phyloP scores from a whole-genome alignment of 352 stramenopile species.

The Plasmopara halstedii region DNA sequence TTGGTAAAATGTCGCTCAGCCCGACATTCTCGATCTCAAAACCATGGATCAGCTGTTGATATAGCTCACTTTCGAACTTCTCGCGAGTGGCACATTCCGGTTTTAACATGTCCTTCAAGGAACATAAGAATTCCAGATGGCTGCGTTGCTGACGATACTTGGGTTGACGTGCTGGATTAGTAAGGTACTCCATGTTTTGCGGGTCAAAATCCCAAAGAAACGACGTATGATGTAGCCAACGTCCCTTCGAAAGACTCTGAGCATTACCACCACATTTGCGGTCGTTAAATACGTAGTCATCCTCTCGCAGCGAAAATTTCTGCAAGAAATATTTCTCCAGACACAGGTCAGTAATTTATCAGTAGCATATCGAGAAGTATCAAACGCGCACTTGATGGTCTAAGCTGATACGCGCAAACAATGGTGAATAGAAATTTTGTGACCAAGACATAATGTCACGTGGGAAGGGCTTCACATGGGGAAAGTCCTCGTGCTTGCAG shows the following conservation, averaged over 20 bases:
- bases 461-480: slow-evolving; percentile 75
- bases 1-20: slow-evolving; percentile 32
- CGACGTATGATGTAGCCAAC: slow-evolving; percentile 96
- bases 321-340: slow-evolving; percentile 5
- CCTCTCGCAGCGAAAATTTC: slow-evolving; percentile 88
- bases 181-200: slow-evolving; percentile 93
- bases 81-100: slow-evolving; percentile 27
- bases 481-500: slow-evolving; percentile 75
- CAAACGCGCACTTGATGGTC: slow-evolving; percentile 12
- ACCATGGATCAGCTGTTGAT: slow-evolving; percentile 38
- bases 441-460: slow-evolving; percentile 92
- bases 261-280: slow-evolving; percentile 96
- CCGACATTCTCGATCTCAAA: slow-evolving; percentile 55
- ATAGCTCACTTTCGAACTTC: slow-evolving; percentile 37
- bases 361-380: neutral
- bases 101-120: slow-evolving; percentile 72
- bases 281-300: slow-evolving; percentile 95
- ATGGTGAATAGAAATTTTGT: slow-evolving; percentile 65
- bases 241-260: slow-evolving; percentile 91
- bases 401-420: slow-evolving; percentile 57
- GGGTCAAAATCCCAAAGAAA: slow-evolving; percentile 96
- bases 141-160: slow-evolving; percentile 89
- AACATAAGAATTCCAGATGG: slow-evolving; percentile 92
- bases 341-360: neutral
- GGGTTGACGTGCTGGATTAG: slow-evolving; percentile 90